Conservation (phyloP, 2,329 filamentous ascomycete species). For the Bipolaris victoriae region DNA sequence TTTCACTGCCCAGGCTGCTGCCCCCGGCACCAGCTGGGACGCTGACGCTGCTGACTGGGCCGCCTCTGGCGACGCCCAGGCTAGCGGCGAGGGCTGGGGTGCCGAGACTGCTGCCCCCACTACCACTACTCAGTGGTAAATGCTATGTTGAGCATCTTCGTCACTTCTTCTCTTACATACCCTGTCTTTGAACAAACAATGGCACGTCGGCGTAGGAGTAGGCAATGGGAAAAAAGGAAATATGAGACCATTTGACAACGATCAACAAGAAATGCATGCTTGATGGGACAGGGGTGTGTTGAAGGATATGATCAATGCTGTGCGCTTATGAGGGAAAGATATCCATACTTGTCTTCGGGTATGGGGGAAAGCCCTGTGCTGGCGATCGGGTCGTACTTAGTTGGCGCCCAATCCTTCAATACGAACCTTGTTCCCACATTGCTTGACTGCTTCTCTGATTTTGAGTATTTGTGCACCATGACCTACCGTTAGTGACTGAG, state of each 20-base stretch:
- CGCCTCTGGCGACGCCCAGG: constrained; percentile 58
- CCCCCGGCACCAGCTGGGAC: constrained; percentile 68
- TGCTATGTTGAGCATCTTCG: constrained; percentile 20
- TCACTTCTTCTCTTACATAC: constrained; percentile 35
- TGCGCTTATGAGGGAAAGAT: constrained; percentile 99
- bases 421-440: constrained; percentile 20
- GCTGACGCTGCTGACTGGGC: constrained; percentile 72
- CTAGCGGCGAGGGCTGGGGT: constrained; percentile 61
- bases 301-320: constrained; percentile 50
- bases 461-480: not conserved
- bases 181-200: constrained; percentile 41
- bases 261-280: constrained; percentile 19
- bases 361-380: constrained; percentile 99
- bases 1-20: constrained; percentile 63
- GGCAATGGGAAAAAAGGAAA: constrained; percentile 30
- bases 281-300: constrained; percentile 14
- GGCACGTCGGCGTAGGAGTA: constrained; percentile 41
- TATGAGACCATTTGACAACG: constrained; percentile 29
- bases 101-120: constrained; percentile 46
- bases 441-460: not conserved
- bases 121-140: constrained; percentile 55
- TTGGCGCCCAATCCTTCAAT: constrained; percentile 68
- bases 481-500: not conserved
- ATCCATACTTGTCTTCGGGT: constrained; percentile 61
- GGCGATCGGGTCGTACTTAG: constrained; percentile 82